Conservation (phyloP, 495 filamentous ascomycete genomes). For the Rusavskia elegans region DNA sequence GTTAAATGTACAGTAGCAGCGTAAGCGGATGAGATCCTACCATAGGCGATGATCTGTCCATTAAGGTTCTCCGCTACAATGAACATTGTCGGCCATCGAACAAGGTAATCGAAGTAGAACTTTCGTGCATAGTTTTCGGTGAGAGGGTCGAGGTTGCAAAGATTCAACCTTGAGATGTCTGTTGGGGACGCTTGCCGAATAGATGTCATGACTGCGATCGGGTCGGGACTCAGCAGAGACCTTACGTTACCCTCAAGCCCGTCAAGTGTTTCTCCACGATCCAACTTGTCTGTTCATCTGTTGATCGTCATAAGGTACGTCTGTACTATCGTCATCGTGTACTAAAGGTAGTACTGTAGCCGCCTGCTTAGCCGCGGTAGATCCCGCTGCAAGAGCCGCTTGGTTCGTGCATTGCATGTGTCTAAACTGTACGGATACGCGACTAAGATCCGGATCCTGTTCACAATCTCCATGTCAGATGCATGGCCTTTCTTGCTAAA, state of each 20-base stretch:
- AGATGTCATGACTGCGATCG: slow-evolving; percentile 36
- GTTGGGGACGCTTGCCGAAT: slow-evolving; percentile 52
- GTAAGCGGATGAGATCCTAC: slow-evolving; percentile 34
- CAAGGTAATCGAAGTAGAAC: slow-evolving; percentile 91
- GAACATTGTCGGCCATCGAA: slow-evolving; percentile 88
- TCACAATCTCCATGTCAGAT: too few species aligned
- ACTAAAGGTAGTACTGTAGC: too few species aligned
- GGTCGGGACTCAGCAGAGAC: background rate
- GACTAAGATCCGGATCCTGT: too few species aligned
- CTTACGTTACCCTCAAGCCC: background rate
- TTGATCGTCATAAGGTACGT: too few species aligned
- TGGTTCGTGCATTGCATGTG: too few species aligned
- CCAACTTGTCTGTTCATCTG: too few species aligned
- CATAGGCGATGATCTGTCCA: slow-evolving; percentile 82
- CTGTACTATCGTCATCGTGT: too few species aligned
- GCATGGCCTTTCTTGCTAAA: too few species aligned
- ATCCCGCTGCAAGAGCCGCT: too few species aligned
- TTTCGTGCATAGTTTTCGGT: slow-evolving; percentile 92
- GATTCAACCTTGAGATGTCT: slow-evolving; percentile 73
- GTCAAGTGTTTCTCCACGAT: too few species aligned
- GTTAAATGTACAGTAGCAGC: background rate
- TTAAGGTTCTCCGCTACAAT: slow-evolving; percentile 65
- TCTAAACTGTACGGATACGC: too few species aligned
- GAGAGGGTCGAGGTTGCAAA: slow-evolving; percentile 73
- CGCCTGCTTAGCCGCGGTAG: too few species aligned